Evolutionary conservation across 2,329 filamentous ascomycete species (phyloP), one percentile per base, ranked within the genome.

Genomic region (Monascus ruber): DNA sequence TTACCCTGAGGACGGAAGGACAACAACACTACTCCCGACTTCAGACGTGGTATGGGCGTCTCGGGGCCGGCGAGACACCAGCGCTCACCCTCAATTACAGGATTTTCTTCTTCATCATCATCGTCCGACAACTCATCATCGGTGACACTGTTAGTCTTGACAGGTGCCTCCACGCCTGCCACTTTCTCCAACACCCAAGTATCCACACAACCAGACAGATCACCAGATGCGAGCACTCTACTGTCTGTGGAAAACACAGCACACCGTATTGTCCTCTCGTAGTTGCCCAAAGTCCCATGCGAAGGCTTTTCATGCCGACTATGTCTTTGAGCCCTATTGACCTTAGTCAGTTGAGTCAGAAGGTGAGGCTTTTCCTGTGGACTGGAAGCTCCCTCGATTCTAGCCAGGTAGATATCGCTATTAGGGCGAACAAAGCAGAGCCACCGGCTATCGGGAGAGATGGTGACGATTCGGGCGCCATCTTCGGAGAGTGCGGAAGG

Each of bases 151-250:
- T 66, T 68, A 26, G 44, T 64, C 59, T 56, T 63, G 51, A 33
- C 52, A 38, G 25, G 56, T 35, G 43, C 54, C 17, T 59, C 42
- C 47, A 55, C 26, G 62, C 31, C 45, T 10, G 40, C 39, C 4
- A 42, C 47, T 25, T 73, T 73, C 53, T 77, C 72, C 39, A 94
- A 63, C 1, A 86, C 66, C 84, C 88, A 98, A 11, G 81, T 86
- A 55, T 96, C 88, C 27, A 96, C 71, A 60, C 81, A 86, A 33
- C 91, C 91, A 33, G 83, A 80, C 38, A 95, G 64, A 58, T 95
- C 89, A 35, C 82, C 80, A 26, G 80, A 76, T 6, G 83, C 87
- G 35, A 96, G 67, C 45, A 94, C 76, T 47, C 74, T 78, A 56
- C 84, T 85, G 56, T 94, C 83, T 4, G 79, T 70, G 6, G 87